phyloP scores from a whole-genome alignment of 169 alveolate genomes.

The Miamiensis avidus region DNA sequence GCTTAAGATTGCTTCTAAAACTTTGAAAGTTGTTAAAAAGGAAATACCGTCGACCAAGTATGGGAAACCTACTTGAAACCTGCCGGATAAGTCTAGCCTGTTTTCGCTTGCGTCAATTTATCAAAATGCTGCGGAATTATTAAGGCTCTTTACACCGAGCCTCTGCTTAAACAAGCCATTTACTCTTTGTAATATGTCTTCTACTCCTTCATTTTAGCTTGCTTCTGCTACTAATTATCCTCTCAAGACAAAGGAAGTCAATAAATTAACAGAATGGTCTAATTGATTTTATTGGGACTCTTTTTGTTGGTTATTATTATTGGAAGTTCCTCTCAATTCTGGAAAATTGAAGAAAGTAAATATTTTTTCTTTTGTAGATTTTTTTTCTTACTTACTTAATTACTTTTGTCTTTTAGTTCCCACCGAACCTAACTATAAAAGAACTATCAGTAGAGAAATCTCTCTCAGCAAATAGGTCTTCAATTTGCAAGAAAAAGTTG shows the following conservation, averaged over 20 bases:
- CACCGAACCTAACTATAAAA: no score
- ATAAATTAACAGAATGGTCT: not conserved
- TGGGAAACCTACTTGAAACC: not conserved
- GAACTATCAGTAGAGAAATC: no score
- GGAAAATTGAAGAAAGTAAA: not conserved
- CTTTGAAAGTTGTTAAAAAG: not conserved
- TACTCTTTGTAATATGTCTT: not conserved
- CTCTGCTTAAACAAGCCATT: not conserved
- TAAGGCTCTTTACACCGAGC: not conserved
- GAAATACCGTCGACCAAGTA: not conserved
- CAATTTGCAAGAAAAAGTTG: no score
- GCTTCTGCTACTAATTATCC: not conserved
- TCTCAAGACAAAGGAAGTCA: not conserved
- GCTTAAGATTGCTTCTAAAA: not conserved
- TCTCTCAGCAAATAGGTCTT: no score
- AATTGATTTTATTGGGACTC: not conserved
- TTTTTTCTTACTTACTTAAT: no score
- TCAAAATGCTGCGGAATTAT: not conserved
- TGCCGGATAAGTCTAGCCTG: not conserved
- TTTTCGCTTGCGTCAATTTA: not conserved
- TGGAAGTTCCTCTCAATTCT: not conserved
- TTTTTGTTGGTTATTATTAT: not conserved
- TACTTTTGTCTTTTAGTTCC: no score
- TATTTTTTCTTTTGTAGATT: not conserved
- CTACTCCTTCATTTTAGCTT: not conserved